Evolutionary conservation across 768 basidiomycete genomes (phyloP).

Genomic region (Boletus rubroflammeus): DNA sequence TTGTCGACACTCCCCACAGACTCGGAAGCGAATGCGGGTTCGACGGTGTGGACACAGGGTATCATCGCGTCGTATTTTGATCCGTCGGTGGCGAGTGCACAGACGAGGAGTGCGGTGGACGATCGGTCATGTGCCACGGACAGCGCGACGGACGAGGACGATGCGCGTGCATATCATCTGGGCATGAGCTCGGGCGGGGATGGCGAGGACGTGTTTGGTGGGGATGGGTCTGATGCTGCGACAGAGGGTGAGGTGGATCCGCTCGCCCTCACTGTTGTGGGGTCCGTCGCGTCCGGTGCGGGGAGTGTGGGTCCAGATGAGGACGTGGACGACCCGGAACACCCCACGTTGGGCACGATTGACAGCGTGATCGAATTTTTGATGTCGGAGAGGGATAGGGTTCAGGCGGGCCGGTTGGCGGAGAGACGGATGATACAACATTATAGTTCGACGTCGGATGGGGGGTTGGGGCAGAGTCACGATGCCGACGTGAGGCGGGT

Average conservation of each 20-base stretch:
- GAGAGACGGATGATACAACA: conserved; percentile 25
- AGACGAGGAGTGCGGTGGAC: conserved; percentile 25
- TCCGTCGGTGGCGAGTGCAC: conserved; percentile 27
- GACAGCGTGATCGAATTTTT: conserved; percentile 75
- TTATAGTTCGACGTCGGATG: conserved; percentile 36
- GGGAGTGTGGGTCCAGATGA: conserved; percentile 26
- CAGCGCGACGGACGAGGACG: conserved; percentile 15
- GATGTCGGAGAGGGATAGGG: conserved; percentile 62
- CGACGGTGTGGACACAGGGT: conserved; percentile 64
- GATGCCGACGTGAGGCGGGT: conserved; percentile 39
- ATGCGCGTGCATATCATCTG: neutral
- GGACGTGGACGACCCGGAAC: conserved; percentile 30
- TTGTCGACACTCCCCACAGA: conserved; percentile 25
- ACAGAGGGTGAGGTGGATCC: conserved; percentile 38
- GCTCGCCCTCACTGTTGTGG: conserved; percentile 25
- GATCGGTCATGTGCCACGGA: conserved; percentile 27
- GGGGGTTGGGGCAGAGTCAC: conserved; percentile 34
- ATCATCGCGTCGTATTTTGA: conserved; percentile 57
- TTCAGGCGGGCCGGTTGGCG: conserved; percentile 41
- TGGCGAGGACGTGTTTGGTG: conserved; percentile 8
- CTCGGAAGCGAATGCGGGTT: conserved; percentile 43
- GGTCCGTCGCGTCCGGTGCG: conserved; percentile 21
- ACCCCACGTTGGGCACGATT: conserved; percentile 69
- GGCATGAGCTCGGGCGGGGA: neutral
- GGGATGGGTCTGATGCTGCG: conserved; percentile 28